Evolutionary conservation across 352 stramenopile genomes (phyloP).

Genomic region (Globisporangium mamillatum): DNA sequence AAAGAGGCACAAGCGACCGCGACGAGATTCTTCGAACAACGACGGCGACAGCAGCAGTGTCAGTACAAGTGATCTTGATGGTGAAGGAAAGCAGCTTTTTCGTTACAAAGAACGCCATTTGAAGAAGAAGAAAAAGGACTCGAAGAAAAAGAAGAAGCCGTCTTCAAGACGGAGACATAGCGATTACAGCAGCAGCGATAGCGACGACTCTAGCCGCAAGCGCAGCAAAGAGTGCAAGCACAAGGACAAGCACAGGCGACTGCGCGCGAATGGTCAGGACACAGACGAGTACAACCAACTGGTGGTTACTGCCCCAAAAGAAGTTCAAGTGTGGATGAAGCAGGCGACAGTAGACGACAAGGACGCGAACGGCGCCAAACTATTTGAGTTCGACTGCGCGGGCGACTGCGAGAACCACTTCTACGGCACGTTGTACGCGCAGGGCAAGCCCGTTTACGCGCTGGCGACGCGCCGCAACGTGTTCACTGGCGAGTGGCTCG

Average conservation of each 20-base stretch:
- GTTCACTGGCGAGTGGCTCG: slow-evolving; percentile 42
- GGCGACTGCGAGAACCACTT: slow-evolving; percentile 70
- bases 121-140: background rate
- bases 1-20: slow-evolving; percentile 3
- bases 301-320: slow-evolving; percentile 1
- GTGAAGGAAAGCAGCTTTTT: background rate
- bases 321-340: slow-evolving; percentile 16
- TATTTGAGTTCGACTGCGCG: slow-evolving; percentile 64
- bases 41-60: background rate
- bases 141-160: background rate
- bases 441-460: slow-evolving; percentile 62
- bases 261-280: background rate
- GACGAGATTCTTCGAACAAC: background rate
- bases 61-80: background rate
- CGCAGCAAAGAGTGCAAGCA: background rate
- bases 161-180: background rate
- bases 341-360: background rate
- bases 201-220: background rate
- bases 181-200: slow-evolving; percentile 12
- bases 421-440: slow-evolving; percentile 62
- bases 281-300: background rate
- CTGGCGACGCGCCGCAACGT: slow-evolving; percentile 51
- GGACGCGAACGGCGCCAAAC: slow-evolving; percentile 21
- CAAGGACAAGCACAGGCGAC: slow-evolving; percentile 8
- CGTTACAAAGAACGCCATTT: background rate